phyloP scores from a whole-genome alignment of 2,329 filamentous ascomycete species.

The Corynespora cassiicola region DNA sequence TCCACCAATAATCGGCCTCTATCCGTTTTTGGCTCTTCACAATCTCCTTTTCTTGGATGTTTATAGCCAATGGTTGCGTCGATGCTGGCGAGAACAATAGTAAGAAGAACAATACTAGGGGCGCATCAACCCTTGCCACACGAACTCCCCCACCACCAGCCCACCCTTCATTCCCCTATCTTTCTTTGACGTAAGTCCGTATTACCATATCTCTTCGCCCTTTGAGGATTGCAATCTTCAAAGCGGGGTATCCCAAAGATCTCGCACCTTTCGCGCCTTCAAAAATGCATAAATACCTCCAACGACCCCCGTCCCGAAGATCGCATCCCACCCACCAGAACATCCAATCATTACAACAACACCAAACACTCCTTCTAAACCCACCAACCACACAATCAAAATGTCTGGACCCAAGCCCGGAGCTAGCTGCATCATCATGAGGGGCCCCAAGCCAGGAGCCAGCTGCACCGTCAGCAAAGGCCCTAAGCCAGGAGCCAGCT shows the following conservation, averaged over 20 bases:
- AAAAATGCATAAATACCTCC: conserved; percentile 19
- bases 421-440: conserved; percentile 8
- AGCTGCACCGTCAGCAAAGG: conserved; percentile 13
- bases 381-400: conserved; percentile 19
- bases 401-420: conserved; percentile 14
- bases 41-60: too few species aligned
- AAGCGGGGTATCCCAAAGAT: too few species aligned
- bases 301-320: not conserved
- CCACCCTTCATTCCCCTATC: not conserved
- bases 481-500: conserved; percentile 5
- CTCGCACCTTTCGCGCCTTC: not conserved
- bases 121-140: not conserved
- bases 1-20: too few species aligned
- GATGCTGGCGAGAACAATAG: conserved; percentile 23
- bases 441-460: conserved; percentile 3
- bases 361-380: conserved; percentile 16
- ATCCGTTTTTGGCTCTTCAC: conserved; percentile 9
- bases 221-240: too few species aligned
- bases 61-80: too few species aligned
- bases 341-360: conserved; percentile 23
- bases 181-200: not conserved
- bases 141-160: conserved; percentile 4
- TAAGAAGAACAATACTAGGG: conserved; percentile 24
- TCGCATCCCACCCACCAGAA: conserved; percentile 16
- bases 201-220: conserved; percentile 1